These are phyloP conservation scores for Brassica napus DNA, from an alignment of 345 rosid genomes.

Conservation along the genomic window DNA sequence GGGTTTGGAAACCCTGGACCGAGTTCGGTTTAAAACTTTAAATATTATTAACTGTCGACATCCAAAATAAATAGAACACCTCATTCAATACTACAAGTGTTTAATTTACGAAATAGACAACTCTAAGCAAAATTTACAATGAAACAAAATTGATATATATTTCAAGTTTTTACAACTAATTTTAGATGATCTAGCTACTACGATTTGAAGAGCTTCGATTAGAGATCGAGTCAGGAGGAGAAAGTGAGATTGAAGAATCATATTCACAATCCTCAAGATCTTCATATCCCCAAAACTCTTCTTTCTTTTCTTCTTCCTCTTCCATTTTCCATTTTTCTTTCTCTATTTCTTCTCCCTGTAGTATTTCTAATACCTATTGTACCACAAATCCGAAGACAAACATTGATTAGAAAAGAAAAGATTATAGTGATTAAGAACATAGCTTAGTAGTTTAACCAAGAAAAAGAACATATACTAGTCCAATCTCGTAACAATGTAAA, in stretches of 20 bases:
- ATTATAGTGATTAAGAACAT: not conserved
- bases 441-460: not conserved
- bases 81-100: constrained; percentile 33
- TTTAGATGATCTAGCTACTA: constrained; percentile 32
- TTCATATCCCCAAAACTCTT: constrained; percentile 88
- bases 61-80: constrained; percentile 33
- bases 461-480: not conserved
- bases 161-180: constrained; percentile 25
- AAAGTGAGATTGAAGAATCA: constrained; percentile 55
- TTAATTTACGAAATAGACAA: constrained; percentile 27
- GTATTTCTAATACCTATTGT: constrained; percentile 63
- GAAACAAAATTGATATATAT: constrained; percentile 33
- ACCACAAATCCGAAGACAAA: not conserved
- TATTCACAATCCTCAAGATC: constrained; percentile 73
- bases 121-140: constrained; percentile 36
- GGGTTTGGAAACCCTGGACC: constrained; percentile 15
- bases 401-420: not conserved
- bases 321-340: constrained; percentile 84
- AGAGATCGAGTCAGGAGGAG: constrained; percentile 68
- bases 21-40: not conserved
- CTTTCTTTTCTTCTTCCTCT: constrained; percentile 68
- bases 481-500: not conserved
- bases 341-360: constrained; percentile 58
- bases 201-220: constrained; percentile 45
- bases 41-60: constrained; percentile 24